Conservation (phyloP, 2,329 filamentous ascomycete genomes). For the Arthroderma sp. region DNA sequence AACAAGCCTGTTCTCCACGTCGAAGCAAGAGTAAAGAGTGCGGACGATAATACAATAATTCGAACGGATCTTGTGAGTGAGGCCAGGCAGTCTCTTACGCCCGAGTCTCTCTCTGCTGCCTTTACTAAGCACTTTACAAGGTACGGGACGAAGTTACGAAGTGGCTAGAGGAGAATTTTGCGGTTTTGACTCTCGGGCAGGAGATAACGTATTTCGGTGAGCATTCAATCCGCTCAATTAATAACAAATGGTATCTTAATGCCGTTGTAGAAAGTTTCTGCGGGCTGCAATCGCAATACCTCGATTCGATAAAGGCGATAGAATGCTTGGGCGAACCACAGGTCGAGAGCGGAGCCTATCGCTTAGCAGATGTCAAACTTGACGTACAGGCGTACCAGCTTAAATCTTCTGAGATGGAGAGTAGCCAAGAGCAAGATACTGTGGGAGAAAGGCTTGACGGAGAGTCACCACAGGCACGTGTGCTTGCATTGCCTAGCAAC, state of each 20-base stretch:
- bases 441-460: constrained; percentile 13
- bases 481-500: constrained; percentile 25
- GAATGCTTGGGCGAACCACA: constrained; percentile 24
- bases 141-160: constrained; percentile 24
- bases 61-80: constrained; percentile 20
- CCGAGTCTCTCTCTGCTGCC: neutral
- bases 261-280: constrained; percentile 15
- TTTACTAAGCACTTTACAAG: constrained; percentile 9
- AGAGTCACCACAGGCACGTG: constrained; percentile 18
- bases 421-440: constrained; percentile 12
- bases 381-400: constrained; percentile 33
- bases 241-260: neutral
- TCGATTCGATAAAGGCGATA: constrained; percentile 25
- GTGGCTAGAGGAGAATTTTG: constrained; percentile 25
- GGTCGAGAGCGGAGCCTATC: constrained; percentile 16
- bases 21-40: constrained; percentile 24
- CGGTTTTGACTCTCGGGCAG: constrained; percentile 22
- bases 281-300: constrained; percentile 13
- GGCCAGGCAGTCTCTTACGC: neutral
- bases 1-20: constrained; percentile 25
- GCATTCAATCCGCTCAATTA: neutral
- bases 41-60: constrained; percentile 15
- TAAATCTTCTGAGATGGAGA: constrained; percentile 7
- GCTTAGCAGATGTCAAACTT: constrained; percentile 22
- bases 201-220: constrained; percentile 20